Evolutionary conservation across 192 early-diverging fungal genomes (phyloP).

Genomic region (Entomortierella parvispora): DNA sequence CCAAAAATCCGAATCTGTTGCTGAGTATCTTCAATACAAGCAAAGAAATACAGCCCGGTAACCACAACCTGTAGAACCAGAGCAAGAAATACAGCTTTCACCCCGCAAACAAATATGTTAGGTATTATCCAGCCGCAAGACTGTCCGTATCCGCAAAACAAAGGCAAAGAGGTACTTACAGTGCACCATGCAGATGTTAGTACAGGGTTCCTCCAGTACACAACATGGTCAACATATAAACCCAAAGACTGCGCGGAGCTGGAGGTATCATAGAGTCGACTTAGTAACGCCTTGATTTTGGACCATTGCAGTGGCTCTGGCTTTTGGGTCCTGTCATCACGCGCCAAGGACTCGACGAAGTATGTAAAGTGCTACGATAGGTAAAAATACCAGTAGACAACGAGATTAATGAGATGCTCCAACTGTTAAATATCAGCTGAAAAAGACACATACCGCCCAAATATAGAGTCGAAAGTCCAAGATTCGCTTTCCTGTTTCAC

Average conservation of each 20-base stretch:
- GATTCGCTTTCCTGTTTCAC: conserved; percentile 35
- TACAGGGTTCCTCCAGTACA: conserved; percentile 44
- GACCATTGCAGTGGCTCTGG: conserved; percentile 35
- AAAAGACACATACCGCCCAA: conserved; percentile 37
- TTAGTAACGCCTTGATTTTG: conserved; percentile 21
- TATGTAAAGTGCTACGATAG: conserved; percentile 19
- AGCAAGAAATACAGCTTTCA: conserved; percentile 31
- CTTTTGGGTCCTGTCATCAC: conserved; percentile 28
- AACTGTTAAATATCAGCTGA: too few relatives aligned
- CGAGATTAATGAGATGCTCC: neutral
- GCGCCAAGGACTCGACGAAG: conserved; percentile 41
- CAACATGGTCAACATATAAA: conserved; percentile 29
- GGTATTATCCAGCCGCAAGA: too few relatives aligned
- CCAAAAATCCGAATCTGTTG: conserved; percentile 40
- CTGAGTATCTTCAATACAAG: conserved; percentile 35
- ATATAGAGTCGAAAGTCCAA: conserved; percentile 26
- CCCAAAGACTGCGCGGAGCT: conserved; percentile 35
- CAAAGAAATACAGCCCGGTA: conserved; percentile 30
- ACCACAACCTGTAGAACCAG: conserved; percentile 40
- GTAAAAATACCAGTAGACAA: neutral
- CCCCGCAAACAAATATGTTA: neutral
- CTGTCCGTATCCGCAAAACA: too few relatives aligned
- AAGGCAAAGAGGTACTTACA: conserved; percentile 19
- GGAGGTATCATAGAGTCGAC: conserved; percentile 44
- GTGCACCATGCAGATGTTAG: conserved; percentile 38